A percentile compares a stretch with the other conserved stretches of the same genome.
Conservation (phyloP, 2,329 filamentous ascomycete genomes). For the Fusarium continuum region DNA sequence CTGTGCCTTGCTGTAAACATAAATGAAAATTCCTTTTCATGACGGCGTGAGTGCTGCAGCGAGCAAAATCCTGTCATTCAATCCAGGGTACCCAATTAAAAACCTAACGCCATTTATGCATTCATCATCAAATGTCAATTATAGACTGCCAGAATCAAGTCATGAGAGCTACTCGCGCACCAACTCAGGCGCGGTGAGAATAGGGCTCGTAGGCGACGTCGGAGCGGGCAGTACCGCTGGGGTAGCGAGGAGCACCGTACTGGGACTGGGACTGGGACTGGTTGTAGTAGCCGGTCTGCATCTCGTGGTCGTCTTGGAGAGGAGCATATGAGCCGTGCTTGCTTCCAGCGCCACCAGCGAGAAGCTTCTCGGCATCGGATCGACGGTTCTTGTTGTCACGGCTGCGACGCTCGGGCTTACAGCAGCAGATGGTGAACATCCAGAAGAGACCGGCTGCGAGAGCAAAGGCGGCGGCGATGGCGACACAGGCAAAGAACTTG, state of each 20-base stretch:
- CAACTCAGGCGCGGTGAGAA: constrained; percentile 61
- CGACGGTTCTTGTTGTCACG: constrained; percentile 48
- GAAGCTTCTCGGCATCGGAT: constrained; percentile 61
- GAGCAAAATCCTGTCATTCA: constrained; percentile 8
- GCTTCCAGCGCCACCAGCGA: constrained; percentile 51
- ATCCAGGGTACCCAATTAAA: constrained; percentile 24
- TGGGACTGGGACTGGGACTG: constrained; percentile 44
- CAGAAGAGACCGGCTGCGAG: constrained; percentile 85
- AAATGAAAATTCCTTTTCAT: constrained; percentile 22
- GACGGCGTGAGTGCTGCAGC: constrained; percentile 13
- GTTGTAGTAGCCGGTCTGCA: constrained; percentile 52
- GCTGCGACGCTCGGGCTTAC: constrained; percentile 57
- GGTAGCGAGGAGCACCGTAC: constrained; percentile 52
- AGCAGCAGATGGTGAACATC: constrained; percentile 87
- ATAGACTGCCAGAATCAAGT: constrained; percentile 30
- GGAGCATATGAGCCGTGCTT: constrained; percentile 51
- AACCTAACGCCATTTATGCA: constrained; percentile 44
- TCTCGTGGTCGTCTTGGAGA: constrained; percentile 48
- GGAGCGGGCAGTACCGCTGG: constrained; percentile 55
- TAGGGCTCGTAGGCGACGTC: constrained; percentile 72
- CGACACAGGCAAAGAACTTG: constrained; percentile 75
- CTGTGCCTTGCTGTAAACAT: constrained; percentile 4
- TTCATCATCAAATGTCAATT: constrained; percentile 36
- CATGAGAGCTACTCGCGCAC: constrained; percentile 9
- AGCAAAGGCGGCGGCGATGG: constrained; percentile 82